Evolutionary conservation across 768 basidiomycete genomes (phyloP), one percentile per base, ranked within the genome.

Genomic region (Podaxis pistillaris): DNA sequence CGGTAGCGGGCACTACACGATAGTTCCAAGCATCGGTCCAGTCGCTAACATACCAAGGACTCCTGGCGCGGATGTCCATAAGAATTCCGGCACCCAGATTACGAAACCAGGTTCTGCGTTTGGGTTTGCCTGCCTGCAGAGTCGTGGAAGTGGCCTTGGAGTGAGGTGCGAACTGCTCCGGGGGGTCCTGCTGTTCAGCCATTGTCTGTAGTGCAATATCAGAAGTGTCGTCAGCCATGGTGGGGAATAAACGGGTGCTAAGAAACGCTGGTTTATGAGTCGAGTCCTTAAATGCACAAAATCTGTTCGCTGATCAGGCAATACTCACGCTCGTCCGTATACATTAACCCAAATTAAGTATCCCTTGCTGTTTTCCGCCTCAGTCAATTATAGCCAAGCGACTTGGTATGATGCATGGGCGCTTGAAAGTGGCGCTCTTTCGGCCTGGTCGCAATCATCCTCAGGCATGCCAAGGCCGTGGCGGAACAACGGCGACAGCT

Each of bases 11-110:
- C 6, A 96, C 68, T 5, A 96, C 92, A 55, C 96, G 81, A 73
- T 96, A 96, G 70, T 93, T 93, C 87, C 90, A 94, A 6, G 91
- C 94, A 72, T 96, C 93, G 9, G 79, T 85, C 95, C 95, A 98
- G 75, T 97, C 94, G 59, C 85, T 88, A 37, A 79, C 63, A 72
- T 96, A 98, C 80, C 85, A 95, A 1, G 94, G 93, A 1, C 79
- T 75, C 46, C 95, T 82, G 1, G 89, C 80, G 49, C 76, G 79
- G 13, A 96, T 78, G 73, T 97, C 95, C 40, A 78, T 75, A 15
- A 80, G 62, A 67, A 96, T 91, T 7, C 94, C 94, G 4, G 77
- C 69, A 1, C 85, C 85, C 36, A 84, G 65, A 2, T 61, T 71
- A 65, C 64, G 67, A 62, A 79, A 22, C 75, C 74, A 78, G 46